Evolutionary conservation across 2,329 filamentous ascomycete genomes (phyloP), one percentile per base, ranked within the genome.

Genomic region (Colletotrichum somersetense): DNA sequence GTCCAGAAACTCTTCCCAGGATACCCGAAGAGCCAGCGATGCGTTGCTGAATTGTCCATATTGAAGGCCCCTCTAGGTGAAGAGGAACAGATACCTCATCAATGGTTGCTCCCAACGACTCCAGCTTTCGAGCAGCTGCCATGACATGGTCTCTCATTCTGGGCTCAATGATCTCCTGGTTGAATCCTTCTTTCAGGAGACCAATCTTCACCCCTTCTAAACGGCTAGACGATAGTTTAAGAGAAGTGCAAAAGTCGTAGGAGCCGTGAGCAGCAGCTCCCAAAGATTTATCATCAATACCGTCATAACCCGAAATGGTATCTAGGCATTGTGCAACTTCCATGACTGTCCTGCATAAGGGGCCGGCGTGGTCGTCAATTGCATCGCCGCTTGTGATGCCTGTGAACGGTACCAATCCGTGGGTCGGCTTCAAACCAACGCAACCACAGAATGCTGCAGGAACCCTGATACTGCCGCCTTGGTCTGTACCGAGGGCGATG

Each of bases 361-460:
- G 85, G 0, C 85, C 85, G 0, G 79, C 80, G 74, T 89, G 86
- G 72, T 89, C 88, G 53, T 87, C 84, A 1, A 86, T 82, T 0
- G 86, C 81, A 69, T 88, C 85, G 0, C 85, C 84, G 50, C 82
- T 84, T 2, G 82, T 81, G 57, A 86, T 81, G 0, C 85, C 87
- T 0, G 85, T 89, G 64, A 83, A 89, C 0, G 87, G 87, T 0
- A 89, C 81, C 0, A 88, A 78, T 0, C 85, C 84, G 66, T 85
- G 82, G 0, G 86, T 89, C 0, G 87, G 86, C 73, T 89, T 89
- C 33, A 88, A 77, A 0, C 85, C 85, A 4, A 84, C 82, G 70
- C 79, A 81, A 10, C 83, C 82, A 40, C 80, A 82, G 1, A 82
- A 75, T 0, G 81, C 80, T 3, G 85, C 79, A 1, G 85, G 84